Conservation (phyloP, 1,139 yeast species). For the Pichia sp. region DNA sequence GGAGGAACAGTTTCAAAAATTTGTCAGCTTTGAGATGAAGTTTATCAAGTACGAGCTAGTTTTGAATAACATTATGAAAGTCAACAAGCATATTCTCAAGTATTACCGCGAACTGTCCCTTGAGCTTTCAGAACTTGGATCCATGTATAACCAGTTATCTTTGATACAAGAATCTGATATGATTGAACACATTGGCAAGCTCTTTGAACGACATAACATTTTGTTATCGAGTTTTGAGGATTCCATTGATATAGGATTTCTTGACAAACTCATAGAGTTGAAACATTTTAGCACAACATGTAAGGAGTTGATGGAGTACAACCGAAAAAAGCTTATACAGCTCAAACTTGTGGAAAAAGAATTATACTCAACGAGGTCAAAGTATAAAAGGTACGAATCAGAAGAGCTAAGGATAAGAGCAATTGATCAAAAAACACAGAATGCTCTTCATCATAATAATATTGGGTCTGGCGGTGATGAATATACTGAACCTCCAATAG, state of each 20-base stretch:
- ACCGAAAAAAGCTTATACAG: constrained; percentile 65
- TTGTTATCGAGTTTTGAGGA: constrained; percentile 63
- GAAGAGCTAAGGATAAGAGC: constrained; percentile 36
- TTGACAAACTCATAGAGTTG: constrained; percentile 81
- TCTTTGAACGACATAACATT: constrained; percentile 65
- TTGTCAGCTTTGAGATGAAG: constrained; percentile 37
- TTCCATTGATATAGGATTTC: constrained; percentile 61
- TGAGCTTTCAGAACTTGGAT: constrained; percentile 66
- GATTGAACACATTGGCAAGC: constrained; percentile 73
- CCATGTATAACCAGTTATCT: constrained; percentile 66
- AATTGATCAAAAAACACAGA: constrained; percentile 30
- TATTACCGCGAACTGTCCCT: constrained; percentile 56
- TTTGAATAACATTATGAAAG: constrained; percentile 54
- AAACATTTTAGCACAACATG: constrained; percentile 69
- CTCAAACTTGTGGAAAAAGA: constrained; percentile 50
- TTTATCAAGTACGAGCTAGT: constrained; percentile 52
- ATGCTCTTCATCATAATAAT: constrained; percentile 11
- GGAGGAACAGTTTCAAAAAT: constrained; percentile 28
- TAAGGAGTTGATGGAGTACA: constrained; percentile 60
- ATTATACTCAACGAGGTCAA: constrained; percentile 38
- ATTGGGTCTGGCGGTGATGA: constrained; percentile 2
- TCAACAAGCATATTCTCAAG: constrained; percentile 58
- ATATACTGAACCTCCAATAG: constrained; percentile 20
- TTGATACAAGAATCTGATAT: constrained; percentile 47
- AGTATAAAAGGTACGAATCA: constrained; percentile 35